These are phyloP conservation scores for Stevia rebaudiana DNA, from an alignment of 140 eudicot genomes.

Conservation along the genomic window DNA sequence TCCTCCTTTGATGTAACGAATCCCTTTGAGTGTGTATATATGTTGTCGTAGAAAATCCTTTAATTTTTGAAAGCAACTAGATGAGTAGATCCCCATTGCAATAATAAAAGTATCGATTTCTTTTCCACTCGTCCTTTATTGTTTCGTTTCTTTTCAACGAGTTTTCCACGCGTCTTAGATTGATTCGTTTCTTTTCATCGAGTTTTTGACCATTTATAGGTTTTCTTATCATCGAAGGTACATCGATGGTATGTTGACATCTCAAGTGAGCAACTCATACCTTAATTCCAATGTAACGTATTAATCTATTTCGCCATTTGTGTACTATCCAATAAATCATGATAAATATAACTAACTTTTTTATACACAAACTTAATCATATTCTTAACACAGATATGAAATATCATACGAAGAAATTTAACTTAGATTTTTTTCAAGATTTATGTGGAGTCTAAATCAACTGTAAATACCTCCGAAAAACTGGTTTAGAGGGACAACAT, in stretches of 20 bases:
- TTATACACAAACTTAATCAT: no score
- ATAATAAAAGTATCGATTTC: conserved; percentile 8
- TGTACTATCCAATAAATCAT: background rate
- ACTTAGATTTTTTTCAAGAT: no score
- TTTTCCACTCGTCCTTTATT: background rate
- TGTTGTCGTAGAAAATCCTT: background rate
- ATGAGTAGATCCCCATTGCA: conserved; percentile 18
- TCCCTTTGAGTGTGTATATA: no score
- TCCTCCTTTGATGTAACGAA: no score
- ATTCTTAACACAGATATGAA: no score
- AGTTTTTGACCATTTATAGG: conserved; percentile 4
- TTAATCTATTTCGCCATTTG: background rate
- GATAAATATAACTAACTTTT: no score
- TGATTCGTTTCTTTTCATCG: conserved; percentile 1
- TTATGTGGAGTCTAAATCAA: no score
- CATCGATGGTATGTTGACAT: background rate
- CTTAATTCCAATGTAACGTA: background rate
- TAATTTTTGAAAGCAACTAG: background rate
- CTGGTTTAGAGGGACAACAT: no score
- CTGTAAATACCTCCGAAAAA: no score
- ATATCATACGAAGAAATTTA: no score
- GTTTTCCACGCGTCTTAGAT: no score
- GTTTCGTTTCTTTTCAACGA: no score
- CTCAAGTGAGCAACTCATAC: background rate
- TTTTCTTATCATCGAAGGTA: background rate